A percentile compares a stretch with the other conserved stretches of the same genome.
These are phyloP conservation scores for Solanum chacoense DNA, from an alignment of 305 asterid genomes.

Conservation along the genomic window DNA sequence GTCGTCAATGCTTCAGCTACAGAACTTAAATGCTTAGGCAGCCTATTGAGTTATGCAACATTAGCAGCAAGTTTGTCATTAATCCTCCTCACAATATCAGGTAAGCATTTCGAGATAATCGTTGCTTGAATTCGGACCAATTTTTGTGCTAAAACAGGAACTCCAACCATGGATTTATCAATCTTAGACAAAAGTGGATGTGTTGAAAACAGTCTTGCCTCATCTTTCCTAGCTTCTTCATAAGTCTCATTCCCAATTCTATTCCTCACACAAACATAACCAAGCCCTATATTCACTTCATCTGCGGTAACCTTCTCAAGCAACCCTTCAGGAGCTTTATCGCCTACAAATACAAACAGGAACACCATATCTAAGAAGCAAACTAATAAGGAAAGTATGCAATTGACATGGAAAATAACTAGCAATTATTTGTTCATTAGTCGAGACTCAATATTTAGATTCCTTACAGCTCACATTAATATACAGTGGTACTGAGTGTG, in stretches of 20 bases:
- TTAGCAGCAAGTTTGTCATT: conserved; percentile 16
- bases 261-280: too few species aligned
- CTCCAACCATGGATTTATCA: neutral
- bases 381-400: neutral
- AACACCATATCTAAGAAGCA: neutral
- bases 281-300: too few species aligned
- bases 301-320: too few species aligned
- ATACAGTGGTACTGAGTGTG: neutral
- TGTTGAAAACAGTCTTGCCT: too few species aligned
- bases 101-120: conserved; percentile 16
- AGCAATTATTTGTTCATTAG: neutral
- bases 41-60: conserved; percentile 11
- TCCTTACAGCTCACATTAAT: neutral
- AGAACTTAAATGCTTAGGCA: conserved; percentile 20
- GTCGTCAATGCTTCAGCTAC: conserved; percentile 18
- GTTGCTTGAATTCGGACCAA: conserved; percentile 18
- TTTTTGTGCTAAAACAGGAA: conserved; percentile 15
- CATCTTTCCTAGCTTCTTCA: too few species aligned
- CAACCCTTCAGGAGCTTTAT: too few species aligned
- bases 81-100: conserved; percentile 19
- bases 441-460: neutral
- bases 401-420: neutral
- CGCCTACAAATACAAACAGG: neutral
- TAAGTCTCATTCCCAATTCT: too few species aligned
- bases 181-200: conserved; percentile 4